Evolutionary conservation across 2,329 filamentous ascomycete species (phyloP), one percentile per base, ranked within the genome.

Genomic region (Alternaria viburni): DNA sequence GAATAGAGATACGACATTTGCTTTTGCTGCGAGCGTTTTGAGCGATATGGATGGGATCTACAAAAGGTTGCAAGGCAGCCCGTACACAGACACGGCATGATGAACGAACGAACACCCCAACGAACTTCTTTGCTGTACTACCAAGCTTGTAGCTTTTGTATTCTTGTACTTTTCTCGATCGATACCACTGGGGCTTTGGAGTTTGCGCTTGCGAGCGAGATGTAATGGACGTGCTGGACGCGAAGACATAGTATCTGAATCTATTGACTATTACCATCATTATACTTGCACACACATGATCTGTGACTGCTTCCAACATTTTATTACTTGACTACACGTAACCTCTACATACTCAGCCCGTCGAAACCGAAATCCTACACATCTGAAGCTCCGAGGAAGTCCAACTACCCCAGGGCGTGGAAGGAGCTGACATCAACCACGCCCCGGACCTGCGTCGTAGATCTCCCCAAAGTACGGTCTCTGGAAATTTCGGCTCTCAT

Each of bases 81-180:
- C 57, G 69, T 62, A 70, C 61, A 70, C 59, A 63, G 69, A 69
- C 17, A 71, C 61, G 69, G 58, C 55, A 55, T 51, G 47, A 67
- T 45, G 52, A 41, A 54, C 41, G 47, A 25, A 60, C 43, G 23
- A 51, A 63, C 45, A 43, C 32, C 54, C 55, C 46, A 41, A 60
- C 19, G 56, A 30, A 41, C 19, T 46, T 60, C 25, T 61, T 57
- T 65, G 58, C 47, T 64, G 58, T 64, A 64, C 43, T 64, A 64
- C 15, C 43, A 64, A 54, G 25, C 36, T 58, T 32, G 44, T 25
- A 46, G 41, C 28, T 59, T 59, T 52, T 19, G 41, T n/a, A 46
- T 59, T 52, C 23, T 45, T n/a, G 45, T 64, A 25, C 25, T 51
- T 54, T 25, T 59, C 58, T 59, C 43, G 59, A 59, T 62, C 36